These are phyloP conservation scores for Polychytrium aggregatum DNA, from an alignment of 192 early-diverging fungal species.

Conservation along the genomic window DNA sequence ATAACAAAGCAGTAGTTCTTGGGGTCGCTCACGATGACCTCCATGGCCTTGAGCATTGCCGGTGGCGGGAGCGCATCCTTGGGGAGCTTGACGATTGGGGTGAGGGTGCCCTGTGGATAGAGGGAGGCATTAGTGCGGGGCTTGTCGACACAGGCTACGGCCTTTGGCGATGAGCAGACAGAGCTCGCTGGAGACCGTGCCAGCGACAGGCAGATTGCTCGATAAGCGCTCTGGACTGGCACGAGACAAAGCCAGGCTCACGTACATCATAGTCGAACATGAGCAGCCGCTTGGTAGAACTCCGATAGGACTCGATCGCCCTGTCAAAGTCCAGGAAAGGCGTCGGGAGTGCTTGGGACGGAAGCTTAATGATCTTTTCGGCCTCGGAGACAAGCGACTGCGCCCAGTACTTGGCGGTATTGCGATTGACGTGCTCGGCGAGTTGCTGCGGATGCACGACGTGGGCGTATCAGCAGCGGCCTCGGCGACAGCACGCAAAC, in stretches of 20 bases:
- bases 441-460: constrained; percentile 43
- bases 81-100: constrained; percentile 78
- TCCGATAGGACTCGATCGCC: constrained; percentile 30
- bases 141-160: no score
- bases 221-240: not conserved
- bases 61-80: constrained; percentile 68
- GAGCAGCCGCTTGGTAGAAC: constrained; percentile 63
- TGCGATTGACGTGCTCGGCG: constrained; percentile 62
- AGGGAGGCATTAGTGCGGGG: not conserved
- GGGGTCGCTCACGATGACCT: constrained; percentile 58
- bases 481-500: no score
- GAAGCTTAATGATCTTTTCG: constrained; percentile 35
- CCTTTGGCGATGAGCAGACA: no score
- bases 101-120: constrained; percentile 69
- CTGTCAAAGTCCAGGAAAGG: constrained; percentile 28
- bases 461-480: no score
- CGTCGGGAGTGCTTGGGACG: constrained; percentile 27
- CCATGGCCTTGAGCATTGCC: constrained; percentile 68
- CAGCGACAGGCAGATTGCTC: no score
- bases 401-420: constrained; percentile 86
- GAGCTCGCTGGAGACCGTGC: no score
- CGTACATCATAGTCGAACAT: constrained; percentile 91
- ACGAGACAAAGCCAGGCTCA: not conserved
- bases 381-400: constrained; percentile 69
- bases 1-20: constrained; percentile 81